A percentile compares a stretch with the other conserved stretches of the same genome.
Conservation (phyloP, 495 filamentous ascomycete species). For the Glonium stellatum region DNA sequence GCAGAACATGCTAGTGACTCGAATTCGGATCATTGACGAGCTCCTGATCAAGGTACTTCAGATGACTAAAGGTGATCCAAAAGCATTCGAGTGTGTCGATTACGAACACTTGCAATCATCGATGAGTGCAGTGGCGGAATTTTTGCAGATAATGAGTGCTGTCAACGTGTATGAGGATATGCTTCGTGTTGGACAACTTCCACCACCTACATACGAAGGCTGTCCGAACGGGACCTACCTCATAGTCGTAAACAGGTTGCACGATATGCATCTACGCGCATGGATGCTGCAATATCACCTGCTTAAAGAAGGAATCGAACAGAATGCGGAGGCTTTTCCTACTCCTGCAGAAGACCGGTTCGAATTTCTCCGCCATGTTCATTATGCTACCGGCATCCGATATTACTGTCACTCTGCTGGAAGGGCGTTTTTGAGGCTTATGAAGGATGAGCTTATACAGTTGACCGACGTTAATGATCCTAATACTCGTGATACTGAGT, state of each 20-base stretch:
- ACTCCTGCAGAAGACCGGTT: constrained; percentile 61
- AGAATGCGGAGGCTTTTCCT: constrained; percentile 56
- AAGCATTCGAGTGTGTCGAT: constrained; percentile 74
- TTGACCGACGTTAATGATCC: constrained; percentile 37
- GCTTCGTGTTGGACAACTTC: constrained; percentile 61
- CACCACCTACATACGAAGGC: constrained; percentile 38
- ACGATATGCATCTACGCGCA: constrained; percentile 81
- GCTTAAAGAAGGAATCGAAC: constrained; percentile 64
- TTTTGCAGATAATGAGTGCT: constrained; percentile 67
- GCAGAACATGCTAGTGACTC: constrained; percentile 59
- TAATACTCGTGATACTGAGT: constrained; percentile 49
- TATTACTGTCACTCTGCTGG: constrained; percentile 79
- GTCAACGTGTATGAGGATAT: constrained; percentile 78
- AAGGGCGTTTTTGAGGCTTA: constrained; percentile 79
- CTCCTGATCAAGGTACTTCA: constrained; percentile 58
- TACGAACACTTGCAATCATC: constrained; percentile 66
- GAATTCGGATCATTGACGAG: constrained; percentile 71
- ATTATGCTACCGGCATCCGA: constrained; percentile 78
- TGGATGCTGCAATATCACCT: constrained; percentile 77
- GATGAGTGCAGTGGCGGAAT: constrained; percentile 56
- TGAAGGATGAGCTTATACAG: constrained; percentile 61
- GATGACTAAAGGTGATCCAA: constrained; percentile 54
- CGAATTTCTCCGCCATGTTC: constrained; percentile 67
- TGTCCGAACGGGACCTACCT: constrained; percentile 32
- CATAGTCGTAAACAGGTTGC: constrained; percentile 53